Base-by-base conservation (phyloP, 305 asterid genomes). In the Euphrasia arctica region DNA sequence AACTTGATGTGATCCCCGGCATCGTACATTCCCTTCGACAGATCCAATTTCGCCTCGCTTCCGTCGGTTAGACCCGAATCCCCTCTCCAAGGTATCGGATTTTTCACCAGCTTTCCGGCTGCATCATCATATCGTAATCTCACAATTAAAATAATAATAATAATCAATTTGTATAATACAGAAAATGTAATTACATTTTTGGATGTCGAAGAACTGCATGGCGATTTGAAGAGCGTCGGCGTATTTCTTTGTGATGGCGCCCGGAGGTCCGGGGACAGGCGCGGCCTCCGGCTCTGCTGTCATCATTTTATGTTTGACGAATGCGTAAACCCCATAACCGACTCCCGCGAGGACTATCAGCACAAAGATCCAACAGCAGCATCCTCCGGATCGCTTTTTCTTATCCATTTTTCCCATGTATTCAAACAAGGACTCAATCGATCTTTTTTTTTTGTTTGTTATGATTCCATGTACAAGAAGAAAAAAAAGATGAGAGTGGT, bases 1-100 rank as follows among this genome's bases (percentile, higher is more conserved):
- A 90, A 90, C 70, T 90, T 90, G 80, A 90, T 75, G 71, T 73
- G 80, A 63, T 90, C 96, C 5, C 96, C 96, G 0, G 93, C 97
- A 70, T 88, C 96, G 48, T 77, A 90, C 96, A 90, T 78, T 10
- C 97, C 96, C 75, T 78, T 88, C 0, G 92, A 83, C 12, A 90
- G 96, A 78, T 90, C 96, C 66, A 90, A 0, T 51, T 78, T 84
- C 29, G 78, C 95, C 29, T 77, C 75, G 10, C 57, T 81, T 39
- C 97, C 97, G 59, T 90, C 97, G 15, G 69, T 58, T 25, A 88
- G 68, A 22, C 73, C 90, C 7, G 97, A 90, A 73, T 85, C 82
- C 34, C 95, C 97, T 71, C 96, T 76, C 97, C 96, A 90, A 0
- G 79, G 8, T 68, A 90, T 85, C 50, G 32, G 36, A 55, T 81